Base-by-base conservation (phyloP, 2,329 filamentous ascomycete species). In the Rosellinia necatrix region DNA sequence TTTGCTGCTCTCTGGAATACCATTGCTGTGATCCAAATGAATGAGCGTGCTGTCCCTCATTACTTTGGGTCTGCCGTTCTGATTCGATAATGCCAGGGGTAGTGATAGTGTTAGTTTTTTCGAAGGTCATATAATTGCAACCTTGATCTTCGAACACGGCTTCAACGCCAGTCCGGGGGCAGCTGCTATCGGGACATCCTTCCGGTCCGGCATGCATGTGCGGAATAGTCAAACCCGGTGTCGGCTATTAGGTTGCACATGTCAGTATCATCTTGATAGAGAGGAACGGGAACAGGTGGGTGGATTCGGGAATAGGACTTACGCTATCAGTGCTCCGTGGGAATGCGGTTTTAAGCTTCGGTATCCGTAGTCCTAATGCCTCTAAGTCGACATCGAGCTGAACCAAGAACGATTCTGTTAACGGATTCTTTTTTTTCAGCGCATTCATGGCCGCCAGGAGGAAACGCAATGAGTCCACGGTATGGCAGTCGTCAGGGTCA, bases 311-410 rank as follows among this genome's bases (percentile, higher is more conserved):
- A 15, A 22, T 19, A 32, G 34, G 25, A 78, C 81, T 65, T 74
- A 84, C 81, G 38, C 74, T 79, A 41, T 83, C 78, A 22, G 68
- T 74, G 51, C 76, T 78, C 42, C 81, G 78, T n/a, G 81, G 76
- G 44, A 85, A 84, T 1, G 79, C 79, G 22, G 77, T 71, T 61
- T 76, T 80, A 17, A 86, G 76, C 58, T 81, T 84, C 7, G 80
- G 84, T 61, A 84, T 85, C 63, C 81, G 79, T 59, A 85, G 73
- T 10, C 86, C 85, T 22, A 91, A 79, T 9, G 85, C 86, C 70
- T 96, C 90, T 3, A 97, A 81, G 68, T 99, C 94, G 13, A 97
- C 88, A 64, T 97, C 92, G 4, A 97, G 78, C 71, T 97, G 94
- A 3, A 94, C 90, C 30, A 97, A 77, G 75, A 97, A 97, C 0